Evolutionary conservation across 169 alveolate species (phyloP).

Genomic region (Plasmodium cynomolgi): DNA sequence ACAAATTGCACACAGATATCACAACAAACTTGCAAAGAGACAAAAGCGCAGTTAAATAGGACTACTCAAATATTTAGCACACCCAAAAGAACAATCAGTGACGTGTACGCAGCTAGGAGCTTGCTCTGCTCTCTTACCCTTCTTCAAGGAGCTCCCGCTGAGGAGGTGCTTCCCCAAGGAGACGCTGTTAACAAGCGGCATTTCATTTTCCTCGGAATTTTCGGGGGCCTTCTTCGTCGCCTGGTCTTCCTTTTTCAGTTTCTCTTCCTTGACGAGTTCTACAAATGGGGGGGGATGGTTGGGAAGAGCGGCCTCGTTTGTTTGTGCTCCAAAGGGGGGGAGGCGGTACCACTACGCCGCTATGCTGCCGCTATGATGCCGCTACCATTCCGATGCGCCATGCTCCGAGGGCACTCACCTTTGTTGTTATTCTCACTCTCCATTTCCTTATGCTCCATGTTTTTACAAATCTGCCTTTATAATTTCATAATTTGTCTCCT

Average conservation of each 20-base stretch:
- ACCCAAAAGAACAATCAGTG: neutral
- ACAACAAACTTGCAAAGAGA: neutral
- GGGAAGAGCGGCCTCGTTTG: neutral
- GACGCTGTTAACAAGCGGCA: slow-evolving; percentile 39
- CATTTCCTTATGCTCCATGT: slow-evolving; percentile 72
- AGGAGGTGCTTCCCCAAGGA: slow-evolving; percentile 67
- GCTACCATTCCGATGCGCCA: neutral
- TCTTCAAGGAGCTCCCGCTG: slow-evolving; percentile 43
- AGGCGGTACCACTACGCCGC: neutral
- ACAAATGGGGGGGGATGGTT: neutral
- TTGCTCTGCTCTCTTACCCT: slow-evolving; percentile 22
- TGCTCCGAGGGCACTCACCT: slow-evolving; percentile 9
- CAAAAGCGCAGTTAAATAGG: neutral
- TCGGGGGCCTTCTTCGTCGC: slow-evolving; percentile 23
- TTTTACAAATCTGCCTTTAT: slow-evolving; percentile 31
- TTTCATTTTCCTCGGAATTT: slow-evolving; percentile 40
- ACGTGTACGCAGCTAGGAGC: neutral
- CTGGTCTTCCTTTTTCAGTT: slow-evolving; percentile 35
- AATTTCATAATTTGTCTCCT: slow-evolving; percentile 63
- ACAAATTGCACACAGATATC: neutral
- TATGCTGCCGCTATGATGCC: neutral
- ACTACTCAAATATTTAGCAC: neutral
- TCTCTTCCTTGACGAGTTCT: slow-evolving; percentile 27
- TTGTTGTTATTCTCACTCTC: slow-evolving; percentile 30
- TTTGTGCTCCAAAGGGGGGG: neutral